Percentiles rank a stretch among this genome's conserved stretches.
Evolutionary conservation across 2,329 filamentous ascomycete genomes (phyloP).

Genomic region (Triangularia setosa): DNA sequence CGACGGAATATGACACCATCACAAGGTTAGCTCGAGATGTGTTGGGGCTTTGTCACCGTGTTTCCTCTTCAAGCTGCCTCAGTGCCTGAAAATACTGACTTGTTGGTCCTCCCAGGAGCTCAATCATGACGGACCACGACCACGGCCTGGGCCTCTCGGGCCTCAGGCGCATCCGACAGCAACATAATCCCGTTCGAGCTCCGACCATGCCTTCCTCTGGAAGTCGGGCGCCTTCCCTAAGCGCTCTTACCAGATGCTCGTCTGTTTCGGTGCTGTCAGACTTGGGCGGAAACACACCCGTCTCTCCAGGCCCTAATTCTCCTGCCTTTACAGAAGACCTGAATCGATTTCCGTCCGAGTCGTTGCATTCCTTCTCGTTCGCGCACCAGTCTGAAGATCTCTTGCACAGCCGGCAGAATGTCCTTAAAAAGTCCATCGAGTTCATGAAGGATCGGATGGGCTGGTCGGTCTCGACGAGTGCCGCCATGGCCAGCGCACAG

Average conservation of each 20-base stretch:
- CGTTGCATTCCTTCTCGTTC: conserved; percentile 96
- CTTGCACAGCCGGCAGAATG: conserved; percentile 85
- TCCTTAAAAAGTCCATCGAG: conserved; percentile 88
- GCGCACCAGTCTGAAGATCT: conserved; percentile 92
- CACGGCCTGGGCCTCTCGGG: conserved; percentile 82
- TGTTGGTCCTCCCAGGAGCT: conserved; percentile 55
- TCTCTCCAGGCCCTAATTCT: conserved; percentile 62
- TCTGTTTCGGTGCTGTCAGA: conserved; percentile 67
- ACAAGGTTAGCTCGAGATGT: conserved; percentile 59
- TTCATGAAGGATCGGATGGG: conserved; percentile 93
- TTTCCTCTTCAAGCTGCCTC: conserved; percentile 8
- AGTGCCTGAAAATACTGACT: conserved; percentile 18
- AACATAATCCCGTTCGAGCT: conserved; percentile 59
- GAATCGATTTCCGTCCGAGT: conserved; percentile 88
- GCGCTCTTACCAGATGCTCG: conserved; percentile 58
- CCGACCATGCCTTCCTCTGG: conserved; percentile 63
- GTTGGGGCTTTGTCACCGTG: conserved; percentile 2
- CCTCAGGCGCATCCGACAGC: conserved; percentile 88
- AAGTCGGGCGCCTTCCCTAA: conserved; percentile 54
- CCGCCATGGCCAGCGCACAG: conserved; percentile 77
- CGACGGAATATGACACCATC: conserved; percentile 63
- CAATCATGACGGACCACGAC: conserved; percentile 80
- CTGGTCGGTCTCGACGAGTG: conserved; percentile 67
- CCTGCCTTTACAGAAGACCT: conserved; percentile 84
- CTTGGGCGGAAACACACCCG: conserved; percentile 39